Evolutionary conservation across 441 rosid genomes (phyloP).

Genomic region (Pelargonium cotyledonis): DNA sequence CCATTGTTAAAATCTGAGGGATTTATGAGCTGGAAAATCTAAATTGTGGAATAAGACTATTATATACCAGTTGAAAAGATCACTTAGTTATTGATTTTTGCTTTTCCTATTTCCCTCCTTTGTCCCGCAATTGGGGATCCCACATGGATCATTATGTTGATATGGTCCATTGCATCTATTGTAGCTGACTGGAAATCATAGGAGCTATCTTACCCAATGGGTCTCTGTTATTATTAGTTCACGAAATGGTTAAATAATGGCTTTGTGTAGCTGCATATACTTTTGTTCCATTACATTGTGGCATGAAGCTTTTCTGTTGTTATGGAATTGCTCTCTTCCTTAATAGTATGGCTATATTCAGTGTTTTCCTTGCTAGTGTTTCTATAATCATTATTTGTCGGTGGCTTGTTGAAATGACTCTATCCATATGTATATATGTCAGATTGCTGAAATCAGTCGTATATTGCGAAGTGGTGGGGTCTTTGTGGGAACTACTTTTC

Average conservation of each 20-base stretch:
- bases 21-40: not conserved
- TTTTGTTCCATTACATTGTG: not conserved
- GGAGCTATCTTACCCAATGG: not conserved
- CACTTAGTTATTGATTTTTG: not conserved
- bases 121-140: not conserved
- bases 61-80: not conserved
- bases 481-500: constrained; percentile 86
- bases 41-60: not conserved
- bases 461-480: constrained; percentile 76
- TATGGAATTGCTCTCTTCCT: constrained; percentile 1
- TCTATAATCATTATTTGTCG: not conserved
- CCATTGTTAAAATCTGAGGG: not conserved
- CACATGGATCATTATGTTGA: not conserved
- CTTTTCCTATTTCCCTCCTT: not conserved
- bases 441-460: constrained; percentile 91
- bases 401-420: not conserved
- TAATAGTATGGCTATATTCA: not conserved
- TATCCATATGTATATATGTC: constrained; percentile 11
- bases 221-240: not conserved
- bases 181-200: not conserved
- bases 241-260: not conserved
- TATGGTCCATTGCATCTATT: not conserved
- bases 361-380: not conserved
- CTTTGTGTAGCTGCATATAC: not conserved
- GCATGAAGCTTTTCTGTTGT: not conserved